Conservation (phyloP, 1,284 basidiomycete genomes). For the Butyriboletus appendiculatus region DNA sequence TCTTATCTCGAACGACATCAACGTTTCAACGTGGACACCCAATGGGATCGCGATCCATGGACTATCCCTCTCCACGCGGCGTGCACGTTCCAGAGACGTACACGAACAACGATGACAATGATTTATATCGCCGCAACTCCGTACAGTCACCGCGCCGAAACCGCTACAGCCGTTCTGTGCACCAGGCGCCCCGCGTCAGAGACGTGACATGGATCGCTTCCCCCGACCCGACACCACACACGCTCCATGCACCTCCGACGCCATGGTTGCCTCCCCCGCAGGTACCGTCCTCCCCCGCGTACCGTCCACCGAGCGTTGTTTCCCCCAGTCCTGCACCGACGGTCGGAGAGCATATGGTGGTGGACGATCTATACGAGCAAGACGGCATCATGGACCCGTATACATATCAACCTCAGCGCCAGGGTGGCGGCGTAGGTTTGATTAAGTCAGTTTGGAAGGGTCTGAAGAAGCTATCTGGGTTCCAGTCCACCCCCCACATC, state of each 20-base stretch:
- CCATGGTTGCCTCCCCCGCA: slow-evolving; percentile 4
- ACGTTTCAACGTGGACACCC: not conserved
- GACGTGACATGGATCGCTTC: slow-evolving; percentile 29
- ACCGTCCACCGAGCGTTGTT: slow-evolving; percentile 11
- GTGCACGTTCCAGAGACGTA: slow-evolving; percentile 24
- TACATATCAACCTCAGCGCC: slow-evolving; percentile 4
- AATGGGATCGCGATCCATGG: slow-evolving; percentile 10
- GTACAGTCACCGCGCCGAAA: slow-evolving; percentile 14
- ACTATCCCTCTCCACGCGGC: slow-evolving; percentile 27
- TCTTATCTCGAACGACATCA: not conserved
- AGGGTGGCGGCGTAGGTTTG: slow-evolving; percentile 5
- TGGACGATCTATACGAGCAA: slow-evolving; percentile 19
- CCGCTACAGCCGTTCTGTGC: slow-evolving; percentile 22
- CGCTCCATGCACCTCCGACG: slow-evolving; percentile 3
- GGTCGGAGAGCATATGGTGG: slow-evolving; percentile 30
- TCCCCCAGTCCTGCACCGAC: slow-evolving; percentile 23
- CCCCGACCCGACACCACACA: slow-evolving; percentile 11
- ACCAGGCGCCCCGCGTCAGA: slow-evolving; percentile 22
- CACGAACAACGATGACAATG: slow-evolving; percentile 1
- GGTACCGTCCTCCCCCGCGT: slow-evolving; percentile 3
- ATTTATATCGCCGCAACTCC: slow-evolving; percentile 13
- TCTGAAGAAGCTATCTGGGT: slow-evolving; percentile 25
- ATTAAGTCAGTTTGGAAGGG: slow-evolving; percentile 25
- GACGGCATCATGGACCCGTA: slow-evolving; percentile 7
- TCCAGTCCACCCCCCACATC: not conserved